Evolutionary conservation across 2,329 filamentous ascomycete genomes (phyloP).

Genomic region (Fusarium nematophilum): DNA sequence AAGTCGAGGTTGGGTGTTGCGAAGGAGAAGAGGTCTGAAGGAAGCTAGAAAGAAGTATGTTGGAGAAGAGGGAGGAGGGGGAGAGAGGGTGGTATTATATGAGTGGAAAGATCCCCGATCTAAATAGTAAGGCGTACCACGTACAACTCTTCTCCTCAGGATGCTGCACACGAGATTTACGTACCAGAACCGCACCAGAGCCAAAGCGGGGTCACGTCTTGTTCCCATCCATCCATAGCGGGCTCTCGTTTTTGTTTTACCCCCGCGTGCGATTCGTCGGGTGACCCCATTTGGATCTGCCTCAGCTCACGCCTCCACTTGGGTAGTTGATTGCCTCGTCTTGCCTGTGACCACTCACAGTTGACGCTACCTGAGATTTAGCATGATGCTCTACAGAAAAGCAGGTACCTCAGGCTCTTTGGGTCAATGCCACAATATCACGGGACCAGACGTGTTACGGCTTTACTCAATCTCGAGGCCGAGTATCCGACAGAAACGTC

Average conservation of each 20-base stretch:
- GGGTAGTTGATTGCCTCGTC: too few species aligned
- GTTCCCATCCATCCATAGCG: too few species aligned
- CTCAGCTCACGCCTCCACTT: too few species aligned
- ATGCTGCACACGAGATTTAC: conserved; percentile 31
- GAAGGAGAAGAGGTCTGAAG: not conserved
- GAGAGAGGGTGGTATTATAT: conserved; percentile 1
- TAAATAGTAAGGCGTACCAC: conserved; percentile 8
- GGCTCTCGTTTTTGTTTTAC: conserved; percentile 35
- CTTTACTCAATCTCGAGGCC: too few species aligned
- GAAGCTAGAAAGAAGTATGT: not conserved
- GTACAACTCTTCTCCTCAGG: conserved; percentile 13
- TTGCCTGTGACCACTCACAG: too few species aligned
- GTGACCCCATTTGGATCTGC: too few species aligned
- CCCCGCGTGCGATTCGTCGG: conserved; percentile 36
- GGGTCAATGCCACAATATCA: too few species aligned
- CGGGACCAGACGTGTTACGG: not conserved
- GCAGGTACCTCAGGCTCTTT: too few species aligned
- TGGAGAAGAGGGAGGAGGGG: not conserved
- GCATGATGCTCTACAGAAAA: too few species aligned
- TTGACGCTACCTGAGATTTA: too few species aligned
- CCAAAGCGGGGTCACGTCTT: conserved; percentile 36
- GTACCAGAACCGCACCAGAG: too few species aligned
- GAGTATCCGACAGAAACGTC: too few species aligned
- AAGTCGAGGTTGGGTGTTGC: not conserved
- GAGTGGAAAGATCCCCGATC: not conserved